phyloP scores from a whole-genome alignment of 305 asterid species.

The Galium porrigens region DNA sequence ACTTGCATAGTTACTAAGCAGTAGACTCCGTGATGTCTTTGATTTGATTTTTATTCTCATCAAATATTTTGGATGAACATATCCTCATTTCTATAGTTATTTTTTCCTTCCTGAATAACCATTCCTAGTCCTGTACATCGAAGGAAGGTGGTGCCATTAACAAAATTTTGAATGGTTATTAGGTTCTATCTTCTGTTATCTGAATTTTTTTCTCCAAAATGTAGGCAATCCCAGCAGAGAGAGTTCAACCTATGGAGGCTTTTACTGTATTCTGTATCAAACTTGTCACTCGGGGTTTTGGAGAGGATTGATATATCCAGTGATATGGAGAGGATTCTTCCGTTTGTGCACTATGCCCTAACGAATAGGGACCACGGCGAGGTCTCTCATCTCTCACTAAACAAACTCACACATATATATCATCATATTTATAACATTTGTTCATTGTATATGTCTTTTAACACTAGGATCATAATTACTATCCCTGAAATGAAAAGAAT shows the following conservation, averaged over 20 bases:
- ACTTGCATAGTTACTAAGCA: not conserved
- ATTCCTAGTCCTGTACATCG: no score
- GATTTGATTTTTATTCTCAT: no score
- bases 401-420: not conserved
- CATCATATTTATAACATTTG: not conserved
- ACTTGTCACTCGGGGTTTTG: conserved; percentile 59
- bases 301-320: conserved; percentile 38
- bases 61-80: no score
- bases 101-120: no score
- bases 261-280: conserved; percentile 70
- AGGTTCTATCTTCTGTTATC: conserved; percentile 8
- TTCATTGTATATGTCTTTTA: not conserved
- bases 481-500: no score
- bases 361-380: conserved; percentile 44
- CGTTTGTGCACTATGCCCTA: conserved; percentile 40
- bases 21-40: no score
- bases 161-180: not conserved
- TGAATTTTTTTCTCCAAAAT: conserved; percentile 18
- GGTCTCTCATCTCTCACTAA: conserved; percentile 14
- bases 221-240: conserved; percentile 55
- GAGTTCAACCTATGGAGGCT: conserved; percentile 42
- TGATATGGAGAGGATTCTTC: conserved; percentile 61
- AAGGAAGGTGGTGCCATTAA: no score
- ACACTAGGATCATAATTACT: not conserved
- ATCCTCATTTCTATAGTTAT: no score